These are phyloP conservation scores for Coemansia asiatica DNA, from an alignment of 192 early-diverging fungal species.

Conservation along the genomic window DNA sequence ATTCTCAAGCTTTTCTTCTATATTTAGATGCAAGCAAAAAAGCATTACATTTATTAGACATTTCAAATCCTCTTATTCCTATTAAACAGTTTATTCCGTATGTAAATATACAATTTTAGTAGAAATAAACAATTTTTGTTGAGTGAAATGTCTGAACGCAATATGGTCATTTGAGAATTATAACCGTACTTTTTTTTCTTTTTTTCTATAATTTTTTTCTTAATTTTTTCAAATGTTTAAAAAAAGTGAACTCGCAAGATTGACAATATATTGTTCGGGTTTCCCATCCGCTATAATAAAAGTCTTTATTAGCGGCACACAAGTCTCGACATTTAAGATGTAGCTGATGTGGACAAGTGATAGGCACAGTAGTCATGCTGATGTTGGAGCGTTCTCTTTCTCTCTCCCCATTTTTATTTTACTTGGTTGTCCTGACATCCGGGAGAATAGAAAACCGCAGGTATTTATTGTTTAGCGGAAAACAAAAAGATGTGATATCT, in stretches of 20 bases:
- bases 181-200: background rate
- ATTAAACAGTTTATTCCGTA: background rate
- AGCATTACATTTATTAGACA: too few species aligned
- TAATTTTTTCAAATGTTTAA: too few species aligned
- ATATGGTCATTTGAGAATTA: too few species aligned
- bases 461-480: too few species aligned
- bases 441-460: background rate
- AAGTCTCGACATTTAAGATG: too few species aligned
- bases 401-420: background rate
- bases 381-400: background rate
- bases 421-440: background rate
- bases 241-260: background rate
- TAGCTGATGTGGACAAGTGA: background rate
- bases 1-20: too few species aligned
- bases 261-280: background rate
- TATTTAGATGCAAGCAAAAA: too few species aligned
- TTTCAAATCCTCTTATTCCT: too few species aligned
- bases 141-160: too few species aligned
- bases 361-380: background rate
- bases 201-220: too few species aligned
- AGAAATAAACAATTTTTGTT: too few species aligned
- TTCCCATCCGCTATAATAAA: background rate
- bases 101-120: background rate
- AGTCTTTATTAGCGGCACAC: background rate
- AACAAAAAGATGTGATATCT: too few species aligned